phyloP scores from a whole-genome alignment of 2,329 filamentous ascomycete genomes.

The Aspergillus melleus region DNA sequence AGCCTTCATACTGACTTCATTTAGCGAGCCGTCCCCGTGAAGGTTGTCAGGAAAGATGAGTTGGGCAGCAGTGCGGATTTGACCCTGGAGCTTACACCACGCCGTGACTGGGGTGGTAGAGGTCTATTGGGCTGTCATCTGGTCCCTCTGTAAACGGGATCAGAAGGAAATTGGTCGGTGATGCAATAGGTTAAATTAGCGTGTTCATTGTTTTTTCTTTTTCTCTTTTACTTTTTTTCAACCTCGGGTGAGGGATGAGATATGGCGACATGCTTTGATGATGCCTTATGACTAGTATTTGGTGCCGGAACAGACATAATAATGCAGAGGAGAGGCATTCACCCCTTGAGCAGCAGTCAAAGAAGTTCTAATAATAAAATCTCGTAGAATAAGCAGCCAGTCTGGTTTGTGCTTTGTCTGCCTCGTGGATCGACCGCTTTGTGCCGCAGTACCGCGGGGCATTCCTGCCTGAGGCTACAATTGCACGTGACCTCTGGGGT shows the following conservation, averaged over 20 bases:
- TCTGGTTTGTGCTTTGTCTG: neutral
- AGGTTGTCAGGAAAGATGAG: conserved; percentile 55
- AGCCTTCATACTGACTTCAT: conserved; percentile 4
- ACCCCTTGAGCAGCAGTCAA: neutral
- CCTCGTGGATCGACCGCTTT: neutral
- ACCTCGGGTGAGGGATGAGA: conserved; percentile 19
- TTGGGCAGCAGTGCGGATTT: conserved; percentile 55
- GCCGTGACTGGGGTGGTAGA: conserved; percentile 83
- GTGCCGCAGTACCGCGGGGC: conserved; percentile 16
- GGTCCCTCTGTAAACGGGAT: conserved; percentile 65
- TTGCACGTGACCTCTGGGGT: conserved; percentile 19
- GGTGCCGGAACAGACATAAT: conserved; percentile 1
- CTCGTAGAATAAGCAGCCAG: neutral
- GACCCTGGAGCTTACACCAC: conserved; percentile 71
- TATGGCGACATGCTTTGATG: conserved; percentile 11
- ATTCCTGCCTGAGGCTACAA: conserved; percentile 19
- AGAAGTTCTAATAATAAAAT: neutral
- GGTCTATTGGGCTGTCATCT: conserved; percentile 90
- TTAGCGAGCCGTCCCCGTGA: conserved; percentile 71
- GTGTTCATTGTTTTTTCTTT: neutral
- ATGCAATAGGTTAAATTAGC: neutral
- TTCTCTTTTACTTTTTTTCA: neutral
- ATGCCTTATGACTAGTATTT: neutral
- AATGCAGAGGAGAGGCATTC: conserved; percentile 12
- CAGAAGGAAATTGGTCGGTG: neutral